Evolutionary conservation across 176 grass and related monocot species (phyloP).

Genomic region (Phoenix roebelenii): DNA sequence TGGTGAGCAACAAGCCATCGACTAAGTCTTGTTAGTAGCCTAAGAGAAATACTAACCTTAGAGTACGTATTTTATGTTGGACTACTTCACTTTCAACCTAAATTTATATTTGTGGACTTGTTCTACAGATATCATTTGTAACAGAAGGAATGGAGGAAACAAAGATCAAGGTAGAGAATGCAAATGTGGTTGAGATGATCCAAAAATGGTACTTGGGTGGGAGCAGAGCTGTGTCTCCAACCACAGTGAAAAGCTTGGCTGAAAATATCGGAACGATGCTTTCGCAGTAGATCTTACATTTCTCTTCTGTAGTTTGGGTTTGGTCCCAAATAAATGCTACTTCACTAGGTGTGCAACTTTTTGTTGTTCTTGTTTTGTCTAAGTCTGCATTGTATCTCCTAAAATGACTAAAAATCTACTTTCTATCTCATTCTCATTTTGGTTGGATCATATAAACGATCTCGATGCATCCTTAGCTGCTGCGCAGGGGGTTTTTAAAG

Average conservation of each 20-base stretch:
- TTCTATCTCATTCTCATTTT: too few species aligned
- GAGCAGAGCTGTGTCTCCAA: slow-evolving; percentile 37
- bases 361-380: too few species aligned
- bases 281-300: not conserved
- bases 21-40: too few species aligned
- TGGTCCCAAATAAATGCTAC: too few species aligned
- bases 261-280: slow-evolving; percentile 33
- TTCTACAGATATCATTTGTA: slow-evolving; percentile 44
- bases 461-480: too few species aligned
- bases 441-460: too few species aligned
- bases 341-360: too few species aligned
- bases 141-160: slow-evolving; percentile 57
- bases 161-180: slow-evolving; percentile 44
- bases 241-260: slow-evolving; percentile 44
- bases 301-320: too few species aligned
- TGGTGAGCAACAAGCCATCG: too few species aligned
- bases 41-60: not conserved
- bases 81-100: not conserved
- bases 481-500: too few species aligned
- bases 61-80: not conserved
- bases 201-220: slow-evolving; percentile 83
- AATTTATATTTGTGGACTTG: not conserved
- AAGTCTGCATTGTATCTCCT: too few species aligned
- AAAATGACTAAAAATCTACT: too few species aligned
- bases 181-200: slow-evolving; percentile 48